Evolutionary conservation across 2,329 filamentous ascomycete species (phyloP), one percentile per base, ranked within the genome.

Genomic region (Penicillium sp.): DNA sequence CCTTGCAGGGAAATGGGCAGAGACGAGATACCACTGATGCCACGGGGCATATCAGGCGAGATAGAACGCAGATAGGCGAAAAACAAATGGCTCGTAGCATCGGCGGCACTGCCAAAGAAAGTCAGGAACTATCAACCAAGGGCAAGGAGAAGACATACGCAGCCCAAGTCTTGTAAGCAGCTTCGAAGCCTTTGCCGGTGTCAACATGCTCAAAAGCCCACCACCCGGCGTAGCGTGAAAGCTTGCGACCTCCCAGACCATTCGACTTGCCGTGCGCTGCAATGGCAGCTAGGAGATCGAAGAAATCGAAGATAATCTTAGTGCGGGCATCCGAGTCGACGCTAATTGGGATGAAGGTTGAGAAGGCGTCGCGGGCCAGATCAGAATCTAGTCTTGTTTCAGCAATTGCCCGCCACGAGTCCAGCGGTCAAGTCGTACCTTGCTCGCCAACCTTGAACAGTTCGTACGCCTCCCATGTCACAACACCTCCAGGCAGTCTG

Each of bases 381-480:
- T 89, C 87, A 5, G 94, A 96, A 75, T 97, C 94, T 95, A 69
- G 43, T 61, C 41, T 42, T 3, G 42, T 42, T 49, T 64, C 51
- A 58, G 62, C 74, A 60, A 28, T 49, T 49, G 10, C 45, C 24
- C 24, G 36, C 44, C 49, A 39, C 36, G 28, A 49, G 54, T 34
- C 45, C 29, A 53, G 23, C 7, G 7, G 34, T 26, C 10, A 24
- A 18, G 10, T 29, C 54, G 26, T 82, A 95, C 91, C 91, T 79
- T 88, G 84, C 76, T 99, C 94, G 69, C 94, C 94, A 60, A 95
- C 87, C 66, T 89, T 91, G 80, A 99, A 99, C 21, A 95, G 82
- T 70, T 97, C 92, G 69, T 99, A 99, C 39, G 90, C 90, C 66
- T 96, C 91, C 94, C 94, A 97, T 52, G 90, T 91, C 33, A 99